These are phyloP conservation scores for Apiospora malaysiana DNA, from an alignment of 2,329 filamentous ascomycete genomes.

Conservation along the genomic window DNA sequence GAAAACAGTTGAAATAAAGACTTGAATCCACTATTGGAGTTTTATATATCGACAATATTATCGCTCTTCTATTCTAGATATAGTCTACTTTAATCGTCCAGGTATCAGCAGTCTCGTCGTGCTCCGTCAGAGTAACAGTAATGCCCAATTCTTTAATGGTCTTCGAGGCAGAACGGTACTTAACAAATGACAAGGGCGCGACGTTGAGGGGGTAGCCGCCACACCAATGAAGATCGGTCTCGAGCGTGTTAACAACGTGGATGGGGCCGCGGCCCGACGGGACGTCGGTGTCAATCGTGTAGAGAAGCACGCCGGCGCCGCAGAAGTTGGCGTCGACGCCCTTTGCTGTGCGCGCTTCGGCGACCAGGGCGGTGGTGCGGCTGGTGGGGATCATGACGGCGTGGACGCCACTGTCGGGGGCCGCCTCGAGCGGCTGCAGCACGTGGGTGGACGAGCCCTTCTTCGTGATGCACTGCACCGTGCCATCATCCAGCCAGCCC, in stretches of 20 bases:
- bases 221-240: background rate
- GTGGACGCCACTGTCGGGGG: conserved; percentile 32
- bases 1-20: no score
- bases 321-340: background rate
- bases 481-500: background rate
- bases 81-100: background rate
- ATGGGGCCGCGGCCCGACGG: background rate
- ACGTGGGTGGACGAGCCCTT: background rate
- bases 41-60: background rate
- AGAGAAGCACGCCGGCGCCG: background rate
- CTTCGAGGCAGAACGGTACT: background rate
- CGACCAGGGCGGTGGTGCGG: background rate
- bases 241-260: background rate
- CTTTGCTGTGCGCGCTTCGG: background rate
- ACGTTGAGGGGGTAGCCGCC: background rate
- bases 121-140: background rate
- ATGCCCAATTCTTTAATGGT: background rate
- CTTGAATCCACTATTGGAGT: no score
- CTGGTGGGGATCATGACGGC: conserved; percentile 20
- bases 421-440: conserved; percentile 26
- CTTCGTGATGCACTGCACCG: background rate
- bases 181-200: background rate
- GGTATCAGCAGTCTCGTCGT: background rate
- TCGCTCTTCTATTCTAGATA: background rate
- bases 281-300: background rate